These are phyloP conservation scores for Auricularia sp. DNA, from an alignment of 768 basidiomycete genomes.

Conservation along the genomic window DNA sequence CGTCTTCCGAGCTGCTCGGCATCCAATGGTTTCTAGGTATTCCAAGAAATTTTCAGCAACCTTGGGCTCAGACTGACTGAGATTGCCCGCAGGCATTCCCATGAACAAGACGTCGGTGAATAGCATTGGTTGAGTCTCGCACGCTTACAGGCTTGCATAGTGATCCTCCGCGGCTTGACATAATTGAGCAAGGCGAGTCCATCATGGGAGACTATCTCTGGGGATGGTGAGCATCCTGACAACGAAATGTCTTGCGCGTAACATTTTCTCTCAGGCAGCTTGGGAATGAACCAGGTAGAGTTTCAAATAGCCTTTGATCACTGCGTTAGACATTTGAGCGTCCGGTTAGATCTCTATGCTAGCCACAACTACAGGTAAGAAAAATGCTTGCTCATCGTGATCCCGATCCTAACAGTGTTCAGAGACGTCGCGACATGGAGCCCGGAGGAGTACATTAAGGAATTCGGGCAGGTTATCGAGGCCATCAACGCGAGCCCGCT, in stretches of 20 bases:
- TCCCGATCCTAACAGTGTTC: neutral
- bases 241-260: neutral
- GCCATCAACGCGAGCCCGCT: conserved; percentile 32
- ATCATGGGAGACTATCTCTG: neutral
- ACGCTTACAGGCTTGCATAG: neutral
- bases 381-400: neutral
- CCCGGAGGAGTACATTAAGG: conserved; percentile 36
- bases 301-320: neutral
- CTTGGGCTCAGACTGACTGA: too few species aligned
- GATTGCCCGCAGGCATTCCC: neutral
- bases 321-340: neutral
- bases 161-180: conserved; percentile 1
- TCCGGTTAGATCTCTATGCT: neutral
- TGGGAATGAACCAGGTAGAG: neutral
- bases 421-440: conserved; percentile 5
- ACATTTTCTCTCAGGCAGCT: neutral
- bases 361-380: neutral
- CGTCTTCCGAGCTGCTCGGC: neutral
- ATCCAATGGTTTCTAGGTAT: neutral
- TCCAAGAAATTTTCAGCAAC: too few species aligned
- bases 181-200: neutral
- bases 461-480: conserved; percentile 38
- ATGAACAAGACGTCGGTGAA: neutral
- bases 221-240: neutral
- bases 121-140: too few species aligned